Evolutionary conservation across 805 yeast genomes (phyloP).

Genomic region (Tetrapisispora nanseiensis): DNA sequence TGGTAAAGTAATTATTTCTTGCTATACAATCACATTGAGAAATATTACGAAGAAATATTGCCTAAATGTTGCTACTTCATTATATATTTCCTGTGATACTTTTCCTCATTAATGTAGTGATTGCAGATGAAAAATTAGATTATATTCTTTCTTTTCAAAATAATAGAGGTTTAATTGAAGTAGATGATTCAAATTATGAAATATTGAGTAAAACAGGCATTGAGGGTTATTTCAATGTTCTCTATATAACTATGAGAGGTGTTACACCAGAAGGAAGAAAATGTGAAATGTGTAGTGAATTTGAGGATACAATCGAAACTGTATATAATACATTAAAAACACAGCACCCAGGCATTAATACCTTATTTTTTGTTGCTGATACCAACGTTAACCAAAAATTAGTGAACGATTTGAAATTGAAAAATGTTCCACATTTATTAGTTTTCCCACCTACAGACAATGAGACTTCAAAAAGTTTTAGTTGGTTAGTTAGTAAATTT

Average conservation of each 20-base stretch:
- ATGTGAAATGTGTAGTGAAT: constrained; percentile 34
- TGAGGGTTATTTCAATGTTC: constrained; percentile 41
- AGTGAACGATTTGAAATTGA: constrained; percentile 35
- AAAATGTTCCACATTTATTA: constrained; percentile 58
- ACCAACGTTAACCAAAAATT: constrained; percentile 35
- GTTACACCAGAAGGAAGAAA: constrained; percentile 34
- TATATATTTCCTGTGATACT: neutral
- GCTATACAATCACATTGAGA: no score
- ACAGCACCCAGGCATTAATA: constrained; percentile 34
- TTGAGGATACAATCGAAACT: constrained; percentile 33
- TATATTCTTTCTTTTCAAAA: constrained; percentile 15
- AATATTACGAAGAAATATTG: no score
- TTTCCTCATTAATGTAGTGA: neutral
- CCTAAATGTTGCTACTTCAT: neutral
- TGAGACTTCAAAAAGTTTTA: constrained; percentile 12
- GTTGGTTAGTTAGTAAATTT: constrained; percentile 27
- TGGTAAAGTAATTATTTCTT: no score
- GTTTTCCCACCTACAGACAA: constrained; percentile 43
- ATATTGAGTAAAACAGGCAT: constrained; percentile 34
- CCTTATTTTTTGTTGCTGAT: constrained; percentile 45
- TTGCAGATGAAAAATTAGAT: neutral
- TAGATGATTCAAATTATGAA: constrained; percentile 34
- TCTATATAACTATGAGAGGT: constrained; percentile 44
- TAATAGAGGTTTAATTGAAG: constrained; percentile 33
- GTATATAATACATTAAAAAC: constrained; percentile 37